Percentiles rank a stretch among this genome's conserved stretches.
These are phyloP conservation scores for Fusarium zealandicum DNA, from an alignment of 2,329 filamentous ascomycete species.

Conservation along the genomic window DNA sequence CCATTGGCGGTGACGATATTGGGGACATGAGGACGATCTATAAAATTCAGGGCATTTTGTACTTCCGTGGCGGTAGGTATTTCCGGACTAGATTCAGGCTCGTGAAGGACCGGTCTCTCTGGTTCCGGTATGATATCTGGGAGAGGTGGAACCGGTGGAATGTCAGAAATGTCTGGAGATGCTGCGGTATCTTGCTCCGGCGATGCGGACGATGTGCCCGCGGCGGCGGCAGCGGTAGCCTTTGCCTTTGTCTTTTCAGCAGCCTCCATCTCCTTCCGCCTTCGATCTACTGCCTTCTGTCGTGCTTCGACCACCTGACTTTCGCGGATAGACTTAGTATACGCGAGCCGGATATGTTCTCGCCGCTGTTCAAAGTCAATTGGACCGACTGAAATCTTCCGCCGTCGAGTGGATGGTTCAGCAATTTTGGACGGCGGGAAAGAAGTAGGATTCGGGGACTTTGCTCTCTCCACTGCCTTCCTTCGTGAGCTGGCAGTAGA, in stretches of 20 bases:
- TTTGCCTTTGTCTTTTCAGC: conserved; percentile 53
- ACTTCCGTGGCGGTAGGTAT: conserved; percentile 16
- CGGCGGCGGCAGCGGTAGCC: conserved; percentile 38
- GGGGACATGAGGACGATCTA: conserved; percentile 15
- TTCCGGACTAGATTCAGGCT: conserved; percentile 3
- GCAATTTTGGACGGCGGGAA: conserved; percentile 43
- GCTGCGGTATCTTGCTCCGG: conserved; percentile 26
- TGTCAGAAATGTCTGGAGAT: conserved; percentile 21
- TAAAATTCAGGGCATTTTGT: conserved; percentile 23
- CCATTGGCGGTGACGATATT: conserved; percentile 14
- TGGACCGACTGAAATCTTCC: conserved; percentile 70
- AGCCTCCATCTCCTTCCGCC: conserved; percentile 59
- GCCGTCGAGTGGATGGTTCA: conserved; percentile 52
- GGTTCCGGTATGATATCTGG: conserved; percentile 20
- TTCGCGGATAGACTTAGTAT: conserved; percentile 82
- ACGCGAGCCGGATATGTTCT: conserved; percentile 83
- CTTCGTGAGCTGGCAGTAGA: conserved; percentile 74
- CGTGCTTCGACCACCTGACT: conserved; percentile 67
- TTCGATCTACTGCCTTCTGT: conserved; percentile 59
- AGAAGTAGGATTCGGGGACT: conserved; percentile 50
- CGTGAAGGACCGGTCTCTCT: conserved; percentile 4
- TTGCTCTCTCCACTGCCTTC: conserved; percentile 66
- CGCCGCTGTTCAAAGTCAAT: conserved; percentile 86
- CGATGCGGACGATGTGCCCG: conserved; percentile 23
- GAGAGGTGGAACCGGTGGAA: conserved; percentile 36